These are phyloP conservation scores for Floccularia luteovirens DNA, from an alignment of 768 basidiomycete genomes.

Conservation along the genomic window DNA sequence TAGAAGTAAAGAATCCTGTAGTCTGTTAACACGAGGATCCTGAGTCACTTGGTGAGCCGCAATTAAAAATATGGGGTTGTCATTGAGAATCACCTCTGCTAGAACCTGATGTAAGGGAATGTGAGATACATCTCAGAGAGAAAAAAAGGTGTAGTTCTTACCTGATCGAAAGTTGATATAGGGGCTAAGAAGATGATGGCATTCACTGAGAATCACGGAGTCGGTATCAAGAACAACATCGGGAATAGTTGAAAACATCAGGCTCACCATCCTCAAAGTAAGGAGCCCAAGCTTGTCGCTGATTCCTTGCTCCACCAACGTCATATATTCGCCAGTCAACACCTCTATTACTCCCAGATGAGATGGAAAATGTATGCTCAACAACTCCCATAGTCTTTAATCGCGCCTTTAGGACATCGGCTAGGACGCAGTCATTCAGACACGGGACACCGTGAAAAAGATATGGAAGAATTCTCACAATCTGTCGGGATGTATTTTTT, in stretches of 20 bases:
- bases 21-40: constrained; percentile 68
- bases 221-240: constrained; percentile 4
- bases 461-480: constrained; percentile 29
- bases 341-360: constrained; percentile 44
- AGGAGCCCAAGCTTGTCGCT: constrained; percentile 83
- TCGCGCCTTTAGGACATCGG: constrained; percentile 74
- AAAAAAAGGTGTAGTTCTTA: constrained; percentile 10
- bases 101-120: constrained; percentile 35
- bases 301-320: constrained; percentile 75
- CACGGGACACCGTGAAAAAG: constrained; percentile 3
- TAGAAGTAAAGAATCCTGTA: constrained; percentile 72
- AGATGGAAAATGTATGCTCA: constrained; percentile 70
- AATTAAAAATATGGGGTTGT: constrained; percentile 2
- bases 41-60: constrained; percentile 19
- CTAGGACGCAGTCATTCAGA: constrained; percentile 23
- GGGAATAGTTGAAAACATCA: not conserved
- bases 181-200: constrained; percentile 87
- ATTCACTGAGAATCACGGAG: constrained; percentile 44
- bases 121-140: constrained; percentile 5
- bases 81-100: constrained; percentile 45
- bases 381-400: constrained; percentile 79
- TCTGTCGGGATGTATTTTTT: constrained; percentile 79
- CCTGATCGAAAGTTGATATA: constrained; percentile 82
- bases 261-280: constrained; percentile 78
- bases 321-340: constrained; percentile 82